Base-by-base conservation (phyloP, 2,329 filamentous ascomycete species). In the Epichloe aotearoae region DNA sequence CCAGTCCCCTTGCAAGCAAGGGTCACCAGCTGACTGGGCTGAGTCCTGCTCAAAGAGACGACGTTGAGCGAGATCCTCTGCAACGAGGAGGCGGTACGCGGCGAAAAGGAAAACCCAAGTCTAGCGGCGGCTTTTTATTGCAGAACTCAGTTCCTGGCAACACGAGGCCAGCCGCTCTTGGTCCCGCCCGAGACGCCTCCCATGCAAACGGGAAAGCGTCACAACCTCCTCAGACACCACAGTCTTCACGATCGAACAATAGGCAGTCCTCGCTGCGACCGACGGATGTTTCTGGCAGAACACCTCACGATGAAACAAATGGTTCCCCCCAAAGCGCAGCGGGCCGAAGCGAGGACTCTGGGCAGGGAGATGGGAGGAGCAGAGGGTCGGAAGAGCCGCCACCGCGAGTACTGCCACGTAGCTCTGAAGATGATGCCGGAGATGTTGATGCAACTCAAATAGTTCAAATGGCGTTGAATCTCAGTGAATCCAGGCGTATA, bases 371-470 rank as follows among this genome's bases (percentile, higher is more conserved):
- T 38, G 33, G 42, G 17, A 8, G 3, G 19, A 49, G 33, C 38
- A 43, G 19, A 30, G 46, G 14, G 6, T 42, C 41, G 37, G 46
- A 47, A 5, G 23, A 47, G 23, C 33, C 34, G 15, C 39, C 30
- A 26, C 44, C 42, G 26, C 42, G 33, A n/a, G 42, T 5, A 46
- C n/a, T 33, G 20, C 11, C 43, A 8, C 42, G n/a, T 4, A 14
- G 30, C 17, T 52, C 46, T 14, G 36, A 17, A 2, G 49, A 53
- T 8, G 26, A 38, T 14, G 58, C 65, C 5, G 63, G 86, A 19
- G 81, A 88, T 59, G 75, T 85, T 53, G 90, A 96, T 61, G 85
- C 90, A 7, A 80, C 84, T 4, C 87, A 95, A 65, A 94, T 97
- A 56, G 88, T 97, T 41, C 89, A 89, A 61, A 86, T 97, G 78